These are phyloP conservation scores for Aspergillus pseudoglaucus DNA, from an alignment of 2,329 filamentous ascomycete species.

Conservation along the genomic window DNA sequence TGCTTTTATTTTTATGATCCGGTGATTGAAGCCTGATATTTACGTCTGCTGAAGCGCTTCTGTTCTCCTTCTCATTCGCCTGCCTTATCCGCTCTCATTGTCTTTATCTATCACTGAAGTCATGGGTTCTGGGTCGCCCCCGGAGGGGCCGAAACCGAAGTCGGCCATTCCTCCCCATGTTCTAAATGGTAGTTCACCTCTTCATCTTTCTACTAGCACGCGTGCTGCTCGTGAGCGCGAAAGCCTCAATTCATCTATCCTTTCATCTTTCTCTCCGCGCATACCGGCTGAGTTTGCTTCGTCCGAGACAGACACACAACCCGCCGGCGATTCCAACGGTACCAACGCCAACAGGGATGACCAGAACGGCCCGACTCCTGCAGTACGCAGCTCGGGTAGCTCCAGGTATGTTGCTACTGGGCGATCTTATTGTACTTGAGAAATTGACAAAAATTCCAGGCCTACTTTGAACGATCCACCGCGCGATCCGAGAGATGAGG, in stretches of 20 bases:
- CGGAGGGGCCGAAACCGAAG: slow-evolving; percentile 41
- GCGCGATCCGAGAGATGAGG: slow-evolving; percentile 49
- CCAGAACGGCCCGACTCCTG: slow-evolving; percentile 5
- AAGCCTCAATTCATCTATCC: slow-evolving; percentile 52
- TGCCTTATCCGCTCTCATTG: neutral
- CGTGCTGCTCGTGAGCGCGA: slow-evolving; percentile 52
- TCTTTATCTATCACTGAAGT: neutral
- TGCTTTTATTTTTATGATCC: neutral
- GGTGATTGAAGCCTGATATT: neutral
- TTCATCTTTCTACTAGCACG: slow-evolving; percentile 42
- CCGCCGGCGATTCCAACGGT: slow-evolving; percentile 10
- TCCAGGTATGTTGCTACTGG: slow-evolving; percentile 16
- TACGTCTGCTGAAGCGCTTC: neutral
- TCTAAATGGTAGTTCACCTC: slow-evolving; percentile 49
- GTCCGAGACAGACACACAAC: slow-evolving; percentile 11
- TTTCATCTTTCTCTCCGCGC: slow-evolving; percentile 47
- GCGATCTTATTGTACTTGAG: neutral
- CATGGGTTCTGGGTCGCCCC: slow-evolving; percentile 43
- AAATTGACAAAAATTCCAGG: slow-evolving; percentile 9
- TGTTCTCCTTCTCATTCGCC: neutral
- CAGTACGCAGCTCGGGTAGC: slow-evolving; percentile 12
- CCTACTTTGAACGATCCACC: slow-evolving; percentile 43
- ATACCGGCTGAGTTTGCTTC: slow-evolving; percentile 26
- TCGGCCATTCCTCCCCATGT: slow-evolving; percentile 53
- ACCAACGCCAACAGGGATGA: neutral